Conservation (phyloP, 805 yeast genomes). For the Wickerhamomyces sydowiorum region DNA sequence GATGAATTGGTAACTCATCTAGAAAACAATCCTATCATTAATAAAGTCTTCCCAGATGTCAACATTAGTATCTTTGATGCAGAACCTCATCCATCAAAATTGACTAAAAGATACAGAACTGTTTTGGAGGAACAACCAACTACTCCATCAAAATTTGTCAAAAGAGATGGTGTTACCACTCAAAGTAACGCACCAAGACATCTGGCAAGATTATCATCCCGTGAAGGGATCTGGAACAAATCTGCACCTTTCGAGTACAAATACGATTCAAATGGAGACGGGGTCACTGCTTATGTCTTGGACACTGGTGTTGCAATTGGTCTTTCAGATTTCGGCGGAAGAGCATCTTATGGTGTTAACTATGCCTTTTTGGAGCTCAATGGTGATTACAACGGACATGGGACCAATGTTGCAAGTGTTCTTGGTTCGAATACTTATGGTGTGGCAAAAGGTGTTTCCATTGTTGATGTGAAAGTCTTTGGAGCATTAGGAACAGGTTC, state of each 20-base stretch:
- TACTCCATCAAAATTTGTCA: no score
- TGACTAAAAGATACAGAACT: constrained; percentile 6
- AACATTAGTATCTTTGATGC: constrained; percentile 45
- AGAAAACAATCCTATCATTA: constrained; percentile 52
- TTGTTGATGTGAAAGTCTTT: constrained; percentile 73
- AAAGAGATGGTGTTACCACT: not conserved
- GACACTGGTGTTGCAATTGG: constrained; percentile 66
- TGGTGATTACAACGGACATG: constrained; percentile 77
- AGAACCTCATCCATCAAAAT: not conserved
- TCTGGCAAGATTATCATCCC: no score
- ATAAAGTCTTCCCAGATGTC: constrained; percentile 61
- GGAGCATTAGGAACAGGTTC: constrained; percentile 61
- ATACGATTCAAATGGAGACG: constrained; percentile 46
- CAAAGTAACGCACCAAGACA: no score
- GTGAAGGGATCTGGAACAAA: no score
- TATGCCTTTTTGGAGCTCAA: constrained; percentile 51
- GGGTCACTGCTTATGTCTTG: constrained; percentile 64
- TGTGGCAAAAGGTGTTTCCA: constrained; percentile 61
- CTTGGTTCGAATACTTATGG: constrained; percentile 73
- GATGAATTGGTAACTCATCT: constrained; percentile 34
- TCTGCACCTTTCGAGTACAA: constrained; percentile 28
- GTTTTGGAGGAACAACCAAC: no score
- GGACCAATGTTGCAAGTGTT: constrained; percentile 85
- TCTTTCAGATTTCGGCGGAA: constrained; percentile 52
- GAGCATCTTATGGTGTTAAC: constrained; percentile 53